These are phyloP conservation scores for Bipolaris gigantea DNA, from an alignment of 2,329 filamentous ascomycete genomes.

Conservation along the genomic window DNA sequence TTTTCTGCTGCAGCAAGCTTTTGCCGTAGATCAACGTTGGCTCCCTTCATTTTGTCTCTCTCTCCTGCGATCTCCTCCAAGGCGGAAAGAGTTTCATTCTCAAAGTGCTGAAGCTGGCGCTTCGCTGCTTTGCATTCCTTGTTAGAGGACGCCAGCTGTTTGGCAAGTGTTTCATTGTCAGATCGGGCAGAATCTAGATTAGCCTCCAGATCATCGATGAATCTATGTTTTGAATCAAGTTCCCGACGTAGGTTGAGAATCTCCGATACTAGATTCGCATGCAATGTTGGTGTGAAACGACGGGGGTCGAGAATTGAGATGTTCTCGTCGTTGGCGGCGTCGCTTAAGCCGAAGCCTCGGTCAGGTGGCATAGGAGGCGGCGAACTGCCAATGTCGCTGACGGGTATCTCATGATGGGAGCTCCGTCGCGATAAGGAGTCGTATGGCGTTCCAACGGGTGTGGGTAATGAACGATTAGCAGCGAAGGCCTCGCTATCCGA, in stretches of 20 bases:
- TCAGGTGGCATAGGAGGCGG: conserved; percentile 58
- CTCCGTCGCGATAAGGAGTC: conserved; percentile 63
- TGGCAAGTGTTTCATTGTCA: conserved; percentile 73
- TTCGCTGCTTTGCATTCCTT: conserved; percentile 82
- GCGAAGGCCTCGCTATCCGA: conserved; percentile 49
- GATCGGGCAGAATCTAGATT: conserved; percentile 69
- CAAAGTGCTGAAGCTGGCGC: conserved; percentile 81
- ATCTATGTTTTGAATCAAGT: conserved; percentile 82
- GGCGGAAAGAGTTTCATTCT: conserved; percentile 85
- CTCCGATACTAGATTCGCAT: conserved; percentile 92
- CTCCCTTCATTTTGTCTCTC: conserved; percentile 79
- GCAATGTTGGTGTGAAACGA: conserved; percentile 90
- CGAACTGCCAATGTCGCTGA: conserved; percentile 67
- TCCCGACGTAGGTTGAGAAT: conserved; percentile 86
- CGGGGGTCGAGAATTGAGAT: conserved; percentile 82
- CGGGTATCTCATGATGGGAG: conserved; percentile 61
- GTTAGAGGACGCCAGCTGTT: conserved; percentile 62
- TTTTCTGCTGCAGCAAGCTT: conserved; percentile 78
- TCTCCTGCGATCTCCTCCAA: conserved; percentile 82
- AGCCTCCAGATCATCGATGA: conserved; percentile 82
- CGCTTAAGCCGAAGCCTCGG: conserved; percentile 52
- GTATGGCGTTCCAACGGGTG: conserved; percentile 72
- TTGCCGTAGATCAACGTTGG: conserved; percentile 69
- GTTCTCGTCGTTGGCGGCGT: conserved; percentile 63
- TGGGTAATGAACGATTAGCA: conserved; percentile 61